Percentiles rank a stretch among this genome's conserved stretches.
Conservation (phyloP, 306 rosid genomes). For the Fragaria iinumae region DNA sequence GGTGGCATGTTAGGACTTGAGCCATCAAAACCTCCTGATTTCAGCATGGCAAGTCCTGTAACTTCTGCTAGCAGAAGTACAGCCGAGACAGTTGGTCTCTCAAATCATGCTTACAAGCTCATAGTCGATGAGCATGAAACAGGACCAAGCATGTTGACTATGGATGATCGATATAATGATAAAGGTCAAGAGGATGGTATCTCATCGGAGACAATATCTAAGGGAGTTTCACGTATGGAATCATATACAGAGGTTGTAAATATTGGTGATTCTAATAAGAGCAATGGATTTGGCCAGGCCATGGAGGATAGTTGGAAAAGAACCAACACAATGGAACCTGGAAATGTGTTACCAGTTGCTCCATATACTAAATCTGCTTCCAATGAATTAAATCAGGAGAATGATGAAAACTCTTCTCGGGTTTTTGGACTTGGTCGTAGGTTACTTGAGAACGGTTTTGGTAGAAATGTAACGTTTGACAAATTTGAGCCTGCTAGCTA, state of each 20-base stretch:
- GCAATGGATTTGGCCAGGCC: conserved; percentile 32
- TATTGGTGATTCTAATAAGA: conserved; percentile 23
- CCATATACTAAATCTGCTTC: conserved; percentile 36
- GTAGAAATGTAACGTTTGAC: conserved; percentile 47
- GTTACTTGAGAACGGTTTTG: conserved; percentile 65
- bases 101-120: conserved; percentile 31
- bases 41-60: conserved; percentile 45
- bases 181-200: conserved; percentile 42
- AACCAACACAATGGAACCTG: conserved; percentile 33
- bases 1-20: conserved; percentile 96
- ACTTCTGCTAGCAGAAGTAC: conserved; percentile 31
- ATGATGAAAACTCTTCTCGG: conserved; percentile 48
- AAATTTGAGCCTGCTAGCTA: conserved; percentile 41
- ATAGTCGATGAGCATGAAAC: conserved; percentile 34
- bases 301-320: conserved; percentile 29
- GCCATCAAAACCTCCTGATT: conserved; percentile 94
- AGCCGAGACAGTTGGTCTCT: conserved; percentile 32
- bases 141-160: conserved; percentile 24
- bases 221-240: conserved; percentile 15
- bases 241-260: conserved; percentile 23
- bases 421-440: conserved; percentile 74
- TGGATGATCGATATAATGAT: conserved; percentile 27
- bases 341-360: conserved; percentile 32
- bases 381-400: conserved; percentile 36
- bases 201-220: conserved; percentile 26